Conservation (phyloP, 768 basidiomycete genomes). For the Tylopilus subfusipes region DNA sequence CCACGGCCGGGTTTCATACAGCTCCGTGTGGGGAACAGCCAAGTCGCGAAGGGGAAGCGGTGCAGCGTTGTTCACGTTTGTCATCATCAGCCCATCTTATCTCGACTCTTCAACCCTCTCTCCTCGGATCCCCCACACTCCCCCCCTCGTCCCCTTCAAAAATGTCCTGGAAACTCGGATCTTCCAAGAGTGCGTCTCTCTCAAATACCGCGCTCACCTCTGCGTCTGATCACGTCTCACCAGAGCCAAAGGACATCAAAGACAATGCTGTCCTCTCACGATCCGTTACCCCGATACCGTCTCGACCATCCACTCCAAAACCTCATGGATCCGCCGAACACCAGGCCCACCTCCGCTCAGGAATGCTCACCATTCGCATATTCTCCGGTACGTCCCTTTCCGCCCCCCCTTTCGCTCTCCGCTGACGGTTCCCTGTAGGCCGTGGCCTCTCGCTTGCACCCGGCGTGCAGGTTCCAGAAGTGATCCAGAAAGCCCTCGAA, state of each 20-base stretch:
- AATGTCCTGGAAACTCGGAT: slow-evolving; percentile 59
- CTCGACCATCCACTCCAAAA: slow-evolving; percentile 76
- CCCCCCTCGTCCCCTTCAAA: background rate
- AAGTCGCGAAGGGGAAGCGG: slow-evolving; percentile 1
- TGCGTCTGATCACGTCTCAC: slow-evolving; percentile 4
- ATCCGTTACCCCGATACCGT: slow-evolving; percentile 79
- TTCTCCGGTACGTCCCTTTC: slow-evolving; percentile 67
- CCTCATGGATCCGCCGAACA: slow-evolving; percentile 47
- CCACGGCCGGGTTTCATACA: background rate
- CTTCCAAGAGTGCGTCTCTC: slow-evolving; percentile 32
- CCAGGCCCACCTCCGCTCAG: slow-evolving; percentile 65
- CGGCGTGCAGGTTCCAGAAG: slow-evolving; percentile 75
- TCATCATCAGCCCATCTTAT: slow-evolving; percentile 10
- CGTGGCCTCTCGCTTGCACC: slow-evolving; percentile 79
- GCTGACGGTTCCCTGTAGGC: slow-evolving; percentile 39
- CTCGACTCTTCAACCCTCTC: background rate
- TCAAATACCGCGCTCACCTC: background rate
- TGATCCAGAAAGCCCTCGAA: slow-evolving; percentile 79
- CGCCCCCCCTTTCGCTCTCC: slow-evolving; percentile 10
- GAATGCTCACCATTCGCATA: slow-evolving; percentile 93
- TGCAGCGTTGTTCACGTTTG: slow-evolving; percentile 5
- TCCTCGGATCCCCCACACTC: background rate
- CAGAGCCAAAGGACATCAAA: slow-evolving; percentile 67
- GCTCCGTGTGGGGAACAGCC: background rate
- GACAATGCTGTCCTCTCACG: slow-evolving; percentile 71